Evolutionary conservation across 768 basidiomycete species (phyloP), one percentile per base, ranked within the genome.

Genomic region (Wakefieldia striispora): DNA sequence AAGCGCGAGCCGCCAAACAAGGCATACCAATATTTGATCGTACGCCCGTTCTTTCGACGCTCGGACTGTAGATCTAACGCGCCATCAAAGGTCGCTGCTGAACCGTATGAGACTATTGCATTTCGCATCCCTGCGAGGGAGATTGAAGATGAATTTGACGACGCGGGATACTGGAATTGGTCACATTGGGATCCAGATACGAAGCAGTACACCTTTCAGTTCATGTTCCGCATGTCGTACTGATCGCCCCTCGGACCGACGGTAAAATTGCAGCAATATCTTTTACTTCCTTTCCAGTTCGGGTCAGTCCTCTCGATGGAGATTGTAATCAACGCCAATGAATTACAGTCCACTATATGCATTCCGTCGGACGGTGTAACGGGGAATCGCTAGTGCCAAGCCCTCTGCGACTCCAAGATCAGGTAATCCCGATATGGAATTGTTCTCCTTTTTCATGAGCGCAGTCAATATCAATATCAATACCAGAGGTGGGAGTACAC

Each of bases 131-230:
- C 95, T 40, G 90, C 97, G 21, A 83, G 91, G 43, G 95, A 98
- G 70, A 95, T 99, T 53, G 95, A 98, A 70, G 92, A 95, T 60
- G 92, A 93, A 62, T 81, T 89, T 40, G 87, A 92, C 52, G 92
- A 95, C 59, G 88, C 87, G 24, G 86, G 86, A 14, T 90, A 86
- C 57, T 93, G 89, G 88, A 91, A 91, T 60, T 99, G 97, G 97
- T 95, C 95, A 35, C 91, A 97, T 63, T 98, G 95, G 97, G 97
- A 98, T 67, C 84, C 90, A n/a, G 95, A 99, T 66, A 95, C 94
- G 44, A 97, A 97, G 71, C 93, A 97, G 70, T 95, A 94, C 69
- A 91, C 86, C 66, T 95, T 95, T 77, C 95, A 97, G 71, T 95
- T 97, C 75, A 89, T 97, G 84, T 97, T 94, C 75, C 81, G 86